Conservation (phyloP, 495 filamentous ascomycete species). For the Cercophora samala region DNA sequence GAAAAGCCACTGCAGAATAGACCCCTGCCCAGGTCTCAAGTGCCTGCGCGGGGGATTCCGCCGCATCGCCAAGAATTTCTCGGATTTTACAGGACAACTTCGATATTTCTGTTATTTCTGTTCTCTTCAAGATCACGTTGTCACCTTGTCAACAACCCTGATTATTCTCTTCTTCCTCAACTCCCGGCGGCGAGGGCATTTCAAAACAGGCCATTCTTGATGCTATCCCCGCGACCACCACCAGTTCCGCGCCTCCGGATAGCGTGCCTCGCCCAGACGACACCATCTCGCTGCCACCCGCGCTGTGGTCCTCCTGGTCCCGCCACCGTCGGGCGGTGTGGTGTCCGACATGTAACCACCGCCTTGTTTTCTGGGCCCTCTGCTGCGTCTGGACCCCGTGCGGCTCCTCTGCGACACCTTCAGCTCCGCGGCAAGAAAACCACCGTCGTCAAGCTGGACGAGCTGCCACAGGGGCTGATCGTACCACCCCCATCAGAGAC, state of each 20-base stretch:
- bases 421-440: conserved; percentile 42
- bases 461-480: conserved; percentile 62
- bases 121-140: conserved; percentile 24
- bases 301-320: conserved; percentile 18
- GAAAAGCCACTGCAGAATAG: neutral
- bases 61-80: conserved; percentile 4
- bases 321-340: conserved; percentile 29
- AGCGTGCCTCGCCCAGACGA: conserved; percentile 24
- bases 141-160: conserved; percentile 10
- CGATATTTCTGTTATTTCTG: conserved; percentile 5
- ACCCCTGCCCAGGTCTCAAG: conserved; percentile 2
- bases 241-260: conserved; percentile 27
- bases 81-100: too few species aligned
- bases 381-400: neutral
- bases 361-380: conserved; percentile 1
- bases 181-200: conserved; percentile 5
- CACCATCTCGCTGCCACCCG: conserved; percentile 17
- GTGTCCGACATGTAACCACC: conserved; percentile 24
- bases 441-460: conserved; percentile 56
- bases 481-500: conserved; percentile 23
- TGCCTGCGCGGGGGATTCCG: conserved; percentile 8
- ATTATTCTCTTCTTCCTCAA: conserved; percentile 9
- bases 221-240: conserved; percentile 29
- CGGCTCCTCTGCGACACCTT: conserved; percentile 5
- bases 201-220: conserved; percentile 30